Conservation (phyloP, 1,284 basidiomycete species). For the Schizophyllum commune region DNA sequence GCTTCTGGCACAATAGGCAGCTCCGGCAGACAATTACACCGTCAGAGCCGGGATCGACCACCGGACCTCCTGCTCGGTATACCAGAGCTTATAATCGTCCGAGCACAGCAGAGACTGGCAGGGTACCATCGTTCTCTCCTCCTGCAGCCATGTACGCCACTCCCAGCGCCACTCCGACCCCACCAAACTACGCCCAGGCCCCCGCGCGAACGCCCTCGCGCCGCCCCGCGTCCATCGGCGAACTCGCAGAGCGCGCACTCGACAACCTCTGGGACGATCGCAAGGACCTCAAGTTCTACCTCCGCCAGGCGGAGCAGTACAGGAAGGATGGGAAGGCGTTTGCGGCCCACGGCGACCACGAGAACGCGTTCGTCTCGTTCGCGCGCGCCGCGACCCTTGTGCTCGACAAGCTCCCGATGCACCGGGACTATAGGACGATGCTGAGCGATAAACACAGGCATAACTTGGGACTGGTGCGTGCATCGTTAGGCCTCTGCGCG, state of each 20-base stretch:
- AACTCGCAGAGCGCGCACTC: constrained; percentile 44
- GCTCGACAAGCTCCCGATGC: constrained; percentile 51
- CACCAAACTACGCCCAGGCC: not conserved
- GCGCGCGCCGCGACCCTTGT: constrained; percentile 58
- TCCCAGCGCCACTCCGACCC: not conserved
- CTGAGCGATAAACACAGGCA: constrained; percentile 38
- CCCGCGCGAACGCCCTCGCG: not conserved
- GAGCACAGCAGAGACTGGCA: not conserved
- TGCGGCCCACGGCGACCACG: constrained; percentile 39
- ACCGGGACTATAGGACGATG: constrained; percentile 41
- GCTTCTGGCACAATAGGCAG: too few relatives aligned
- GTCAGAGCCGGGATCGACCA: too few relatives aligned
- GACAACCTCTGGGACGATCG: constrained; percentile 39
- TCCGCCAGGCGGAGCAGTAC: constrained; percentile 46
- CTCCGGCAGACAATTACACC: too few relatives aligned
- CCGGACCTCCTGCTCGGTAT: too few relatives aligned
- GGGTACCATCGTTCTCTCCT: not conserved
- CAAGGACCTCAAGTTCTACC: constrained; percentile 45
- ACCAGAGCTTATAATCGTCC: too few relatives aligned
- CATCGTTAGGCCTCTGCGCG: not conserved
- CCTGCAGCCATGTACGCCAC: not conserved
- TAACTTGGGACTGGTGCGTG: constrained; percentile 49
- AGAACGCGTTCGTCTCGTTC: constrained; percentile 49
- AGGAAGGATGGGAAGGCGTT: constrained; percentile 37
- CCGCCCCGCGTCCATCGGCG: constrained; percentile 43